phyloP scores from a whole-genome alignment of 2,329 filamentous ascomycete genomes.

The Diaporthe batatas region DNA sequence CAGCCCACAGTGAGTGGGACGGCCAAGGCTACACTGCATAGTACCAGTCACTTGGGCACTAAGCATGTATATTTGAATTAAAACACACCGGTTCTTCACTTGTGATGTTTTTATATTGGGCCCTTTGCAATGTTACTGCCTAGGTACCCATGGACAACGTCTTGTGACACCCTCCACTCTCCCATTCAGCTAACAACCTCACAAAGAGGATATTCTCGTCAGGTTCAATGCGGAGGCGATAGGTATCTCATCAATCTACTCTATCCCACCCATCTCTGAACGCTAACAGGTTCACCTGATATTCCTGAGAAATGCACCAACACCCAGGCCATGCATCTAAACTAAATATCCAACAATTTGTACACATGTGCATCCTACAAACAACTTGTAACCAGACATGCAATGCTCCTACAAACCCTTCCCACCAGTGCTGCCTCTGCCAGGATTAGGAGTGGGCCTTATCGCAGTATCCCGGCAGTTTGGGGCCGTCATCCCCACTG shows the following conservation, averaged over 20 bases:
- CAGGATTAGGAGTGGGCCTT: constrained; percentile 48
- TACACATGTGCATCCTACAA: constrained; percentile 25
- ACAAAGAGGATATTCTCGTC: not conserved
- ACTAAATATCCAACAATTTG: constrained; percentile 24
- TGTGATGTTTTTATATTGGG: not conserved
- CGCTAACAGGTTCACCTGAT: not conserved
- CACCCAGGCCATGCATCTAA: constrained; percentile 37
- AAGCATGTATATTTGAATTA: not conserved
- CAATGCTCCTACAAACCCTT: not conserved
- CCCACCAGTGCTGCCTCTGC: not conserved
- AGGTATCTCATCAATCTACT: constrained; percentile 38
- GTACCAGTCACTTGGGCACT: not conserved
- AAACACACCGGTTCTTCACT: too few species aligned
- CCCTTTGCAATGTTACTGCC: not conserved
- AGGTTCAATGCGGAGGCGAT: not conserved
- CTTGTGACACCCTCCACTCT: not conserved
- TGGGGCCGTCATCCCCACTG: constrained; percentile 61
- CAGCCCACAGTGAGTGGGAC: constrained; percentile 4
- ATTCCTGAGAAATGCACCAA: constrained; percentile 21
- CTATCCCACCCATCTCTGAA: constrained; percentile 27
- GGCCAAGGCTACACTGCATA: not conserved
- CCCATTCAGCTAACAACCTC: not conserved
- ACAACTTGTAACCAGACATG: constrained; percentile 16
- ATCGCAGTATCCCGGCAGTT: constrained; percentile 68
- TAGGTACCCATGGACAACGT: not conserved